These are phyloP conservation scores for Tympanopsis confertula DNA, from an alignment of 2,329 filamentous ascomycete genomes.

Conservation along the genomic window DNA sequence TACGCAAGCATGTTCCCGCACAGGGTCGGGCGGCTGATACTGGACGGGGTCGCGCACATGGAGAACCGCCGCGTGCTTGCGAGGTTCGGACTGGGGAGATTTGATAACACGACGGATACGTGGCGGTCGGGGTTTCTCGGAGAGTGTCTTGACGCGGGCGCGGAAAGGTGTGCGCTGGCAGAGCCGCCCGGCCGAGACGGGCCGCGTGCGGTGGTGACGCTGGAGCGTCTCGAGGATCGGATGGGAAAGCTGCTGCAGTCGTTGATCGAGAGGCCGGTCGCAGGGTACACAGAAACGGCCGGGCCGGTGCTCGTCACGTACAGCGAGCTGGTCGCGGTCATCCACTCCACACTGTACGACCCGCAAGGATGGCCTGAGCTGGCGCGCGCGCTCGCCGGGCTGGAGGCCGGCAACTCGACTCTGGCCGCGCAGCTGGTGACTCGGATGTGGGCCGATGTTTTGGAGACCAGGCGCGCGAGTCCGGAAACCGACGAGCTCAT, in stretches of 20 bases:
- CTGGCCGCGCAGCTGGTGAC: too few species aligned
- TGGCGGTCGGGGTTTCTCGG: constrained; percentile 37
- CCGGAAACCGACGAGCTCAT: too few species aligned
- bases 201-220: constrained; percentile 18
- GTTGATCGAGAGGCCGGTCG: constrained; percentile 22
- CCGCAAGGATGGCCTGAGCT: too few species aligned
- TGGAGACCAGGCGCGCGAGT: too few species aligned
- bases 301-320: constrained; percentile 34
- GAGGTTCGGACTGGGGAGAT: constrained; percentile 32
- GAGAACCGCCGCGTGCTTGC: constrained; percentile 30
- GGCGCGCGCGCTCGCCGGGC: too few species aligned
- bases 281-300: constrained; percentile 21
- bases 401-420: too few species aligned
- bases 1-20: constrained; percentile 37
- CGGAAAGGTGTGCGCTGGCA: constrained; percentile 30
- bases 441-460: too few species aligned
- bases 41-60: constrained; percentile 36
- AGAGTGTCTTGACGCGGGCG: constrained; percentile 34
- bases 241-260: constrained; percentile 24
- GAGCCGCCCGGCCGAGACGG: constrained; percentile 13
- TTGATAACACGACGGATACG: constrained; percentile 35
- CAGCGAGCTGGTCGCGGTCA: constrained; percentile 21
- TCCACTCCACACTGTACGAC: constrained; percentile 31
- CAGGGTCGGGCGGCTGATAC: constrained; percentile 32
- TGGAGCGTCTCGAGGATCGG: constrained; percentile 22